phyloP scores from a whole-genome alignment of 2,329 filamentous ascomycete genomes.

The Lasiodiplodia theobromae region DNA sequence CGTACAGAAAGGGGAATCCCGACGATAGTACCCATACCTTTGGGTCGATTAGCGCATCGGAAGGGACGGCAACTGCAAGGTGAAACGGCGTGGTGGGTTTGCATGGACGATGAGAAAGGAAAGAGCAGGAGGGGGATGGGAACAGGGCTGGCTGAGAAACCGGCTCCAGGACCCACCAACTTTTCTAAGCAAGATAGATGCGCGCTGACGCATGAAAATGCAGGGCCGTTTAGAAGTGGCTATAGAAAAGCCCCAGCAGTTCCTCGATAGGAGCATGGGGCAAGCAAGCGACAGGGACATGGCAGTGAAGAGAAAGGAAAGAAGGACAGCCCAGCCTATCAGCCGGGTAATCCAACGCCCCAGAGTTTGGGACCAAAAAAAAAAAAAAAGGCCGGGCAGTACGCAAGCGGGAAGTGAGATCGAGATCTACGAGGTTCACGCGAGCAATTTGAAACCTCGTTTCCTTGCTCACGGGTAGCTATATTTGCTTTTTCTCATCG shows the following conservation, averaged over 20 bases:
- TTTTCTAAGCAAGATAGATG: not conserved
- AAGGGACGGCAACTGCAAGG: not conserved
- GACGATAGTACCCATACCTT: not conserved
- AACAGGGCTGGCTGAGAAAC: not conserved
- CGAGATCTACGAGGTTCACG: slow-evolving; percentile 3
- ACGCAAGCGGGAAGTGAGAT: not conserved
- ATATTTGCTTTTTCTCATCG: slow-evolving; percentile 1
- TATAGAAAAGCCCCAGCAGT: not conserved
- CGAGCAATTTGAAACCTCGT: not conserved
- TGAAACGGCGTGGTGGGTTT: not conserved
- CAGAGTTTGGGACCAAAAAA: not conserved
- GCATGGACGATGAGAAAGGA: not conserved
- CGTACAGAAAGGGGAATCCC: not conserved
- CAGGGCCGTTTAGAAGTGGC: slow-evolving; percentile 1
- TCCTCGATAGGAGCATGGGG: not conserved
- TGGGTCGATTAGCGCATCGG: not conserved
- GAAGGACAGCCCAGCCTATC: not conserved
- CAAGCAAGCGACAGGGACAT: not conserved
- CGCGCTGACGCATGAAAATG: not conserved
- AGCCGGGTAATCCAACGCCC: not conserved
- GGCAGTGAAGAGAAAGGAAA: not conserved
- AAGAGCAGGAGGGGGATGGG: not conserved
- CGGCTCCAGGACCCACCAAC: not conserved
- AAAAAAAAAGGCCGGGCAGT: not conserved
- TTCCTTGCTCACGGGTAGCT: not conserved